These are phyloP conservation scores for Pichia sp. DNA, from an alignment of 1,139 yeast genomes.

Conservation along the genomic window DNA sequence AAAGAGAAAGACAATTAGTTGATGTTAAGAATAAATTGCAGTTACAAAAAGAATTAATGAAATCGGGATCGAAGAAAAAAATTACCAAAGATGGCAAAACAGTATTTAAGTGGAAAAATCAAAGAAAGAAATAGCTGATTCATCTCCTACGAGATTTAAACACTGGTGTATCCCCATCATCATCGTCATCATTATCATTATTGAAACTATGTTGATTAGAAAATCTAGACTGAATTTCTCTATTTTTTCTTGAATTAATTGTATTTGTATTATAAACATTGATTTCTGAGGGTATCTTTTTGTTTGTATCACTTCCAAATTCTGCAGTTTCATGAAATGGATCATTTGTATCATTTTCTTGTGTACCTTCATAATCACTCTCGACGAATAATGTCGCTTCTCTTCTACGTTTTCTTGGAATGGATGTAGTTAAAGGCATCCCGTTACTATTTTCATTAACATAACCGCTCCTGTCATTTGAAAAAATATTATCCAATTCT, in stretches of 20 bases:
- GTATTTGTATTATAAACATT: background rate
- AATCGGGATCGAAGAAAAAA: conserved; percentile 82
- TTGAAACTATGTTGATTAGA: background rate
- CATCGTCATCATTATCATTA: conserved; percentile 21
- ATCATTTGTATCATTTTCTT: background rate
- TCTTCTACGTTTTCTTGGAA: conserved; percentile 5
- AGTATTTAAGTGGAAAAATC: conserved; percentile 80
- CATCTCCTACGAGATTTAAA: conserved; percentile 32
- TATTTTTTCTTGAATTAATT: background rate
- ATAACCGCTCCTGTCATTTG: background rate
- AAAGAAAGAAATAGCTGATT: conserved; percentile 55
- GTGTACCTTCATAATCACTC: conserved; percentile 12
- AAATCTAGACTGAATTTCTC: too few relatives aligned
- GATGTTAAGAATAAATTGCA: conserved; percentile 71
- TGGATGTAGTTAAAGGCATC: background rate
- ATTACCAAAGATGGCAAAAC: conserved; percentile 58
- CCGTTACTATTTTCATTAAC: background rate
- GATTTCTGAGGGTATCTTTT: background rate
- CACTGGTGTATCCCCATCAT: conserved; percentile 33
- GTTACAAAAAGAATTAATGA: conserved; percentile 79
- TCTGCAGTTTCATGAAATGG: background rate
- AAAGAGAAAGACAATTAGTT: conserved; percentile 60
- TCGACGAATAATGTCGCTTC: conserved; percentile 13
- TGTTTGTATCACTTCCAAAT: background rate
- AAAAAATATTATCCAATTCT: conserved; percentile 16